Conservation (phyloP, 176 grass and related monocot genomes). For the Dactylis glomerata region DNA sequence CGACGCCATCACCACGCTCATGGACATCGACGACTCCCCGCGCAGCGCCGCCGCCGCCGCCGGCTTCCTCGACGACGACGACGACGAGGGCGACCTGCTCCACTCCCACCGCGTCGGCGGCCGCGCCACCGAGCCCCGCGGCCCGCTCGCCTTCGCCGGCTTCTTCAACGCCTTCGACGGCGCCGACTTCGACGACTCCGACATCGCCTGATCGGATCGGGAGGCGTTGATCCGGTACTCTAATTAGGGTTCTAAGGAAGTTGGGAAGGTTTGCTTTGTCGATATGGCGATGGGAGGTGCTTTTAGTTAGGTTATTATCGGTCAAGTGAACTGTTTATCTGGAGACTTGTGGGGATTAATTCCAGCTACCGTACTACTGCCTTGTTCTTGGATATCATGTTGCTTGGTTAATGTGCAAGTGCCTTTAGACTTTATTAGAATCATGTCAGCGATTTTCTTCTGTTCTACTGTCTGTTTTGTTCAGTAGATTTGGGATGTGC, state of each 20-base stretch:
- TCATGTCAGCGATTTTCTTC: neutral
- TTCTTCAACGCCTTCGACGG: constrained; percentile 58
- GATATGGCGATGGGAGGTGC: neutral
- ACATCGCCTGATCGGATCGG: constrained; percentile 34
- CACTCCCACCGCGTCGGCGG: neutral
- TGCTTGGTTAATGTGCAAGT: neutral
- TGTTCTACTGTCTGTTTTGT: neutral
- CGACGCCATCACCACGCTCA: constrained; percentile 48
- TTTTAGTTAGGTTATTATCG: neutral
- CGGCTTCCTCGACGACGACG: constrained; percentile 42
- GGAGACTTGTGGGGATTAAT: constrained; percentile 10
- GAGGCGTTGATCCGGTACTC: neutral
- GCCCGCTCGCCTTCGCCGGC: constrained; percentile 26
- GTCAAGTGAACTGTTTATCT: neutral
- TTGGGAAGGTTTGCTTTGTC: constrained; percentile 7
- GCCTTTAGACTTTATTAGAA: neutral
- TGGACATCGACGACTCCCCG: constrained; percentile 63
- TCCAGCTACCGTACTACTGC: neutral
- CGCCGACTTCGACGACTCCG: constrained; percentile 58
- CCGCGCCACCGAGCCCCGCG: neutral
- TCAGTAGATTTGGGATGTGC: neutral
- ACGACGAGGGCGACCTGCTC: constrained; percentile 38
- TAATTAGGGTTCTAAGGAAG: neutral
- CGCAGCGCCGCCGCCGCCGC: neutral
- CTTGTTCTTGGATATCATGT: neutral